Evolutionary conservation across 805 yeast species (phyloP).

Genomic region (Cyberlindnera nakhonratchasimensis): DNA sequence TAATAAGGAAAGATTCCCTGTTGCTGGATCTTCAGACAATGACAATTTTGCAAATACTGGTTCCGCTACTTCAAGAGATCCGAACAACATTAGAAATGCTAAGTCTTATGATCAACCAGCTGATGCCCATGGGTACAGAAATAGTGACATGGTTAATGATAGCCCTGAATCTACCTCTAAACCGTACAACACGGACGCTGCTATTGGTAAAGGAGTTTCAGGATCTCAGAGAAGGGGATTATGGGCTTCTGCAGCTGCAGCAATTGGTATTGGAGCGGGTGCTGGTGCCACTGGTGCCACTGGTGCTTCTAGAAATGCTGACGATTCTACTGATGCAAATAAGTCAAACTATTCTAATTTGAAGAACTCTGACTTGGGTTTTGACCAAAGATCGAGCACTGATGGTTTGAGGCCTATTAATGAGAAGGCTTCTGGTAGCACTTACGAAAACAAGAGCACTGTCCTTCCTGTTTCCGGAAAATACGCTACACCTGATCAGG

Average conservation of each 20-base stretch:
- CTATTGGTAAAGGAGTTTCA: conserved; percentile 1
- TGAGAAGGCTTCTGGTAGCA: neutral
- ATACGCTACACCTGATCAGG: conserved; percentile 15
- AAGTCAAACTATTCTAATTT: conserved; percentile 3
- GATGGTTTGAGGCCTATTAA: conserved; percentile 16
- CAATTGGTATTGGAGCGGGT: conserved; percentile 2
- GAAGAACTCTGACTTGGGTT: conserved; percentile 11
- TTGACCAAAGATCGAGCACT: conserved; percentile 19
- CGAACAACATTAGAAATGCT: too few relatives aligned
- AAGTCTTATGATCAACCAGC: conserved; percentile 11
- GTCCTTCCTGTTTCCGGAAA: conserved; percentile 21
- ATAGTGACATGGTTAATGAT: neutral
- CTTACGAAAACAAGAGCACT: conserved; percentile 25
- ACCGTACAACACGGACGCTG: conserved; percentile 1
- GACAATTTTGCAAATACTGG: too few relatives aligned
- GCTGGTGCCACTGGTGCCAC: conserved; percentile 2
- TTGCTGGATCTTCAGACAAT: too few relatives aligned
- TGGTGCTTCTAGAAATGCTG: neutral
- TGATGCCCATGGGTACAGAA: conserved; percentile 8
- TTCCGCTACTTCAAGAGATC: conserved; percentile 9
- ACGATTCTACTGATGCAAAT: too few relatives aligned
- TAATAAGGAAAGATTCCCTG: too few relatives aligned
- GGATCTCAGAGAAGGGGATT: neutral
- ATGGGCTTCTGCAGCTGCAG: too few relatives aligned
- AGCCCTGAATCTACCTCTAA: neutral